These are phyloP conservation scores for Saccharomycopsis olivae DNA, from an alignment of 805 yeast species.

Conservation along the genomic window DNA sequence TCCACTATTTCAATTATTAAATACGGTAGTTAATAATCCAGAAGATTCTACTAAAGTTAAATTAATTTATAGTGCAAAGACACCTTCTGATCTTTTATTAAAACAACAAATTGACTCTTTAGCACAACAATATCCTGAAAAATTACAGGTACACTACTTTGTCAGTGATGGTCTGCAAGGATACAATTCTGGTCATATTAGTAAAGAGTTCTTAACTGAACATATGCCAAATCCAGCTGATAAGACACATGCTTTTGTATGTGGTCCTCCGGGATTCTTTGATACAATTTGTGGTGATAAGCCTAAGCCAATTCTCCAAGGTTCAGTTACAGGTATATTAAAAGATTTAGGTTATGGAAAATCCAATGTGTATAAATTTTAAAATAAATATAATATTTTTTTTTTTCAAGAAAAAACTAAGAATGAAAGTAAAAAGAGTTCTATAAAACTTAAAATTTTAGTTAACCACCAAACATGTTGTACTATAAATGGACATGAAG, in stretches of 20 bases:
- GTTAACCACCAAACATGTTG: slow-evolving; percentile 97
- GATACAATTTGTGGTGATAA: slow-evolving; percentile 80
- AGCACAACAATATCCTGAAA: slow-evolving; percentile 61
- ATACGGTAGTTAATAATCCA: slow-evolving; percentile 67
- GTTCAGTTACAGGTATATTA: slow-evolving; percentile 82
- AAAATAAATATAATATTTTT: too few species aligned
- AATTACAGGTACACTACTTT: slow-evolving; percentile 69
- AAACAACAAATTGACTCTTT: slow-evolving; percentile 65
- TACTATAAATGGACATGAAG: slow-evolving; percentile 69
- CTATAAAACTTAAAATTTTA: too few species aligned
- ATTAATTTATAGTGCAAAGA: slow-evolving; percentile 68
- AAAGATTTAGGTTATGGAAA: slow-evolving; percentile 80
- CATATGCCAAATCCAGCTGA: slow-evolving; percentile 58
- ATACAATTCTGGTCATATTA: slow-evolving; percentile 58
- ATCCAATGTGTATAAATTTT: slow-evolving; percentile 85
- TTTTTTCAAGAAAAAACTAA: too few species aligned
- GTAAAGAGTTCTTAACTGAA: slow-evolving; percentile 57
- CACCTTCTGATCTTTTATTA: slow-evolving; percentile 69
- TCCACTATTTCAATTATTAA: slow-evolving; percentile 83
- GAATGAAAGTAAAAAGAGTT: too few species aligned
- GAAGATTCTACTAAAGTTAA: slow-evolving; percentile 81
- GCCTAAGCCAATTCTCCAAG: slow-evolving; percentile 83
- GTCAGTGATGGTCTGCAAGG: slow-evolving; percentile 51
- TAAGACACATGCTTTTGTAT: slow-evolving; percentile 69
- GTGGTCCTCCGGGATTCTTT: slow-evolving; percentile 94